phyloP scores from a whole-genome alignment of 2,329 filamentous ascomycete genomes.

The Colletotrichum scovillei region DNA sequence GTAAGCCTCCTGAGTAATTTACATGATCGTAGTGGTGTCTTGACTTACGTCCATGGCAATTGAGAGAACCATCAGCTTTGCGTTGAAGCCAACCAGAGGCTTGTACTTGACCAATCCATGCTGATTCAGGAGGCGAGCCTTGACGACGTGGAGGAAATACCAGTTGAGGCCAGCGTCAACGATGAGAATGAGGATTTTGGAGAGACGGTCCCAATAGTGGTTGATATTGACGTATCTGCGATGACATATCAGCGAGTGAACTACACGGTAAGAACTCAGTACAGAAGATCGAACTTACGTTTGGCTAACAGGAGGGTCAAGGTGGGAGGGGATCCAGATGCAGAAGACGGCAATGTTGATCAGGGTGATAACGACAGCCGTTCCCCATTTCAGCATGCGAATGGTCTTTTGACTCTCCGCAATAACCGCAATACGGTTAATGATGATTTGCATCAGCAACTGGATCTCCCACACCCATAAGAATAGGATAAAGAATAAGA shows the following conservation, averaged over 20 bases:
- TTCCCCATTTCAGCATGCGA: slow-evolving; percentile 57
- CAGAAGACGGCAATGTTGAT: slow-evolving; percentile 65
- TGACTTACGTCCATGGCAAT: slow-evolving; percentile 59
- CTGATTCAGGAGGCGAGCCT: slow-evolving; percentile 57
- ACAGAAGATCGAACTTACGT: slow-evolving; percentile 41
- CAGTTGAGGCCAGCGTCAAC: slow-evolving; percentile 63
- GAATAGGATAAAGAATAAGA: slow-evolving; percentile 50
- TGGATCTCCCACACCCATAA: slow-evolving; percentile 61
- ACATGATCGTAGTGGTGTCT: too few relatives aligned
- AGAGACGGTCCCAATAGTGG: slow-evolving; percentile 62
- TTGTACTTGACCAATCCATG: slow-evolving; percentile 61
- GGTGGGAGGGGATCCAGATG: slow-evolving; percentile 64
- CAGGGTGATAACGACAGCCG: slow-evolving; percentile 54
- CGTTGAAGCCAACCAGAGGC: slow-evolving; percentile 61
- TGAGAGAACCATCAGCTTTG: slow-evolving; percentile 60
- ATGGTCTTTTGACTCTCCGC: slow-evolving; percentile 52
- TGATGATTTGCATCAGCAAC: slow-evolving; percentile 65
- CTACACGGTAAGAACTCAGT: fast-evolving
- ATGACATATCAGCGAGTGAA: neutral
- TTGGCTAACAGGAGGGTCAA: slow-evolving; percentile 49
- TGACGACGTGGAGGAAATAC: slow-evolving; percentile 61
- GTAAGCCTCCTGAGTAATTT: neutral
- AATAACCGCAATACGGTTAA: slow-evolving; percentile 64
- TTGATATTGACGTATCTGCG: slow-evolving; percentile 55
- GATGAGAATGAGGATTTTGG: slow-evolving; percentile 62